Evolutionary conservation across 495 filamentous ascomycete genomes (phyloP).

Genomic region (Aspergillus saccharolyticus): DNA sequence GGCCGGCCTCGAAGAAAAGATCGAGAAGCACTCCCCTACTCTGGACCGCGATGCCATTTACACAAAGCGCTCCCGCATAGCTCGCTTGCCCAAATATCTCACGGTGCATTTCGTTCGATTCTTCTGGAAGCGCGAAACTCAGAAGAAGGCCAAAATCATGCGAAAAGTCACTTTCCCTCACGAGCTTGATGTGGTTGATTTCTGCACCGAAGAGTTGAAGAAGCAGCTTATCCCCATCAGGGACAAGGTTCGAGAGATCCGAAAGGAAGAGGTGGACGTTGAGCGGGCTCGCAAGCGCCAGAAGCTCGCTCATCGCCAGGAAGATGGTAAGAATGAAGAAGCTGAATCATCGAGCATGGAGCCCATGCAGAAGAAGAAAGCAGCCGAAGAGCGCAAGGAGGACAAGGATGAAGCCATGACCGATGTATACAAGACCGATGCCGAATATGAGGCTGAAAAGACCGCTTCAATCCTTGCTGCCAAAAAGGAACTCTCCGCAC

Average conservation of each 20-base stretch:
- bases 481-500: slow-evolving; percentile 76
- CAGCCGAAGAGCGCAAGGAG: slow-evolving; percentile 47
- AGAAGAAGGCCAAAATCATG: slow-evolving; percentile 99
- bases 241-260: slow-evolving; percentile 91
- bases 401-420: slow-evolving; percentile 67
- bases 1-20: slow-evolving; percentile 75
- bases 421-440: slow-evolving; percentile 84
- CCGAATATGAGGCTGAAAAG: slow-evolving; percentile 81
- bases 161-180: slow-evolving; percentile 93
- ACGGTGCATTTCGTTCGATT: slow-evolving; percentile 98
- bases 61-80: slow-evolving; percentile 83
- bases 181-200: slow-evolving; percentile 90
- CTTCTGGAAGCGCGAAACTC: slow-evolving; percentile 89
- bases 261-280: slow-evolving; percentile 89
- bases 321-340: slow-evolving; percentile 48
- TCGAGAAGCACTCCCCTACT: slow-evolving; percentile 79
- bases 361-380: slow-evolving; percentile 48
- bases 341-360: slow-evolving; percentile 31
- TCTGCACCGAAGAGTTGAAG: slow-evolving; percentile 84
- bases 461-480: slow-evolving; percentile 63
- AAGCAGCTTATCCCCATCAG: slow-evolving; percentile 80
- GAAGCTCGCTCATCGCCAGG: slow-evolving; percentile 23
- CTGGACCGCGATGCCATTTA: slow-evolving; percentile 77
- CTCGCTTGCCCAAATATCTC: slow-evolving; percentile 87
- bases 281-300: slow-evolving; percentile 64